These are phyloP conservation scores for Coniella lustricola DNA, from an alignment of 2,329 filamentous ascomycete genomes.

Conservation along the genomic window DNA sequence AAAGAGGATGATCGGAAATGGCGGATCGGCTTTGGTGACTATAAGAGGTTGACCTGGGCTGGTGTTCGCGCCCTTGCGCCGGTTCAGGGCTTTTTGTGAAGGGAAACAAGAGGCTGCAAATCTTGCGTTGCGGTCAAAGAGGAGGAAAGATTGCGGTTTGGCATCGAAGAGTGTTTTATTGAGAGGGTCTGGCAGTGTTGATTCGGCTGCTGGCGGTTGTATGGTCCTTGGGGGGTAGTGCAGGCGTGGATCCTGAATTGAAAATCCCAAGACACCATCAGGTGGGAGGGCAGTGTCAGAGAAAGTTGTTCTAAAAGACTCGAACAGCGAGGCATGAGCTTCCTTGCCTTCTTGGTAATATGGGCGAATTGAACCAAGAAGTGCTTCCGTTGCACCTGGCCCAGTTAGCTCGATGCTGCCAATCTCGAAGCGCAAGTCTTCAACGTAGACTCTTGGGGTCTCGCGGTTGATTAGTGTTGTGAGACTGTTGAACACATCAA, in stretches of 20 bases:
- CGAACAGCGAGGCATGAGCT: slow-evolving; percentile 42
- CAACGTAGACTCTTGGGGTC: slow-evolving; percentile 54
- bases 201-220: slow-evolving; percentile 19
- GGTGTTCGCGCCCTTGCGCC: slow-evolving; percentile 56
- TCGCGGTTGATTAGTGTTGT: slow-evolving; percentile 50
- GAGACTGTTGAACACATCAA: slow-evolving; percentile 60
- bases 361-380: slow-evolving; percentile 61
- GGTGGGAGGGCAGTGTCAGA: slow-evolving; percentile 64
- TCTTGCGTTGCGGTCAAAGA: slow-evolving; percentile 65
- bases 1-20: slow-evolving; percentile 70
- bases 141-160: slow-evolving; percentile 29
- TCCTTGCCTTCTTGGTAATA: slow-evolving; percentile 32
- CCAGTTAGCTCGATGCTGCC: slow-evolving; percentile 51
- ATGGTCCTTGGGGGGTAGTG: slow-evolving; percentile 62
- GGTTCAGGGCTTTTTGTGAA: slow-evolving; percentile 74
- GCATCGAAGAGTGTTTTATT: slow-evolving; percentile 35
- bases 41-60: slow-evolving; percentile 55
- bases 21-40: slow-evolving; percentile 55
- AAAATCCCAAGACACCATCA: slow-evolving; percentile 65
- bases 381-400: slow-evolving; percentile 71
- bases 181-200: slow-evolving; percentile 28
- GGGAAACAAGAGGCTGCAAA: slow-evolving; percentile 59
- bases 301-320: slow-evolving; percentile 49
- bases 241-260: slow-evolving; percentile 71
- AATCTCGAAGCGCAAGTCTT: slow-evolving; percentile 63